A percentile compares a stretch with the other conserved stretches of the same genome.
These are phyloP conservation scores for Stropharia rugosoannulata DNA, from an alignment of 768 basidiomycete species.

Conservation along the genomic window DNA sequence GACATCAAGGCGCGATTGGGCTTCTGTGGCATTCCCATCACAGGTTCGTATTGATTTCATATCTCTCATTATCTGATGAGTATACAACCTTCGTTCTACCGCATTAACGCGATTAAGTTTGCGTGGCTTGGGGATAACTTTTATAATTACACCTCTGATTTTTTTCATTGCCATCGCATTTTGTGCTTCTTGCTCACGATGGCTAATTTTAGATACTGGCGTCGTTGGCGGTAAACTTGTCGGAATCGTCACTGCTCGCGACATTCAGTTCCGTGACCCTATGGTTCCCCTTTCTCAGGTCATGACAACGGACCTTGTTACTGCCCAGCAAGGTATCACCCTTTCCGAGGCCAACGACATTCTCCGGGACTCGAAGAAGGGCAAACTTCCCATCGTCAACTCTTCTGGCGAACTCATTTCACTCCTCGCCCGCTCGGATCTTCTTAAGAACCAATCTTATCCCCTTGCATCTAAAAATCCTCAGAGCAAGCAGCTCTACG, in stretches of 20 bases:
- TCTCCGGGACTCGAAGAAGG: slow-evolving; percentile 95
- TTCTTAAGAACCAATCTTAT: slow-evolving; percentile 96
- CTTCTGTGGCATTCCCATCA: slow-evolving; percentile 97
- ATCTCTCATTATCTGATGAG: slow-evolving; percentile 41
- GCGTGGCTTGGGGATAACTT: slow-evolving; percentile 74
- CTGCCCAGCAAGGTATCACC: slow-evolving; percentile 85
- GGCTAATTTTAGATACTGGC: slow-evolving; percentile 67
- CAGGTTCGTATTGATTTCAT: slow-evolving; percentile 61
- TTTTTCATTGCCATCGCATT: slow-evolving; percentile 10
- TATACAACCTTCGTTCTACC: slow-evolving; percentile 89
- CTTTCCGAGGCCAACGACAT: slow-evolving; percentile 91
- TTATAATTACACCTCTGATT: slow-evolving; percentile 35
- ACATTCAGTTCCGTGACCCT: slow-evolving; percentile 87
- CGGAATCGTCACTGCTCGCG: slow-evolving; percentile 95
- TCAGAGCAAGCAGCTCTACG: slow-evolving; percentile 91
- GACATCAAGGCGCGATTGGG: slow-evolving; percentile 91
- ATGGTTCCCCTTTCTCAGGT: slow-evolving; percentile 68
- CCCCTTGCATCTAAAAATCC: slow-evolving; percentile 93
- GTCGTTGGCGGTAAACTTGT: slow-evolving; percentile 87
- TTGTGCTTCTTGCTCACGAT: slow-evolving; percentile 6
- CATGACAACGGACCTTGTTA: slow-evolving; percentile 90
- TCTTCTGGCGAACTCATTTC: slow-evolving; percentile 53
- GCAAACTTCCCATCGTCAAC: slow-evolving; percentile 82
- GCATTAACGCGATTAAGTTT: slow-evolving; percentile 58
- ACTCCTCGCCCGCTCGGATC: slow-evolving; percentile 93